Evolutionary conservation across 495 filamentous ascomycete genomes (phyloP).

Genomic region (Penicillium chermesinum): DNA sequence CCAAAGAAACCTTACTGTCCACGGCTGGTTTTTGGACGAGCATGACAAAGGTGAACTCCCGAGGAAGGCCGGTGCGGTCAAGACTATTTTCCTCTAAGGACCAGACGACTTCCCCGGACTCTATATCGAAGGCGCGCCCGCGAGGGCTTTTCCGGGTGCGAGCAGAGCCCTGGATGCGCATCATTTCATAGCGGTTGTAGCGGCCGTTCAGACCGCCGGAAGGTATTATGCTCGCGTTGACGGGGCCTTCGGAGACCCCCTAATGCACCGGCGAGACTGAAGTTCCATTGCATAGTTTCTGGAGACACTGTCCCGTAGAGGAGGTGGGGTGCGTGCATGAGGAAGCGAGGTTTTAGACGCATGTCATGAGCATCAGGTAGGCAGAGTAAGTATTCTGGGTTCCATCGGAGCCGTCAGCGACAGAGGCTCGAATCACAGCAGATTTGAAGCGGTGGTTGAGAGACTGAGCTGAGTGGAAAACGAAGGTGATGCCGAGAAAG

Average conservation of each 20-base stretch:
- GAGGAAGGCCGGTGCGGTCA: constrained; percentile 47
- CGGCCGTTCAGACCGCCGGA: constrained; percentile 33
- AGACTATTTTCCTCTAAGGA: constrained; percentile 48
- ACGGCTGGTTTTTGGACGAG: constrained; percentile 38
- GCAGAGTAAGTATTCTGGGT: too few species aligned
- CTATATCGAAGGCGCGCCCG: constrained; percentile 33
- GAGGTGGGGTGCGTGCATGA: constrained; percentile 50
- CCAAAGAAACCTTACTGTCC: constrained; percentile 25
- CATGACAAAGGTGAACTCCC: constrained; percentile 53
- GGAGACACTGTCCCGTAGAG: constrained; percentile 50
- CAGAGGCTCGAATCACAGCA: constrained; percentile 38
- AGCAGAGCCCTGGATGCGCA: constrained; percentile 49
- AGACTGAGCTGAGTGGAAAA: constrained; percentile 43
- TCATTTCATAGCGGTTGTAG: constrained; percentile 48
- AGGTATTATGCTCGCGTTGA: constrained; percentile 42
- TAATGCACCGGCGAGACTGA: constrained; percentile 45
- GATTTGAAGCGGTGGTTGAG: constrained; percentile 44
- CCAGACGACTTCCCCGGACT: constrained; percentile 47
- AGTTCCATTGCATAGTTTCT: constrained; percentile 49
- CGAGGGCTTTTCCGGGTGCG: constrained; percentile 34
- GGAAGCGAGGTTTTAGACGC: constrained; percentile 37
- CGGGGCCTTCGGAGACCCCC: constrained; percentile 41
- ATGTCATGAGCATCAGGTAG: constrained; percentile 9
- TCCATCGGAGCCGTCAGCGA: constrained; percentile 21
- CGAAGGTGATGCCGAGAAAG: constrained; percentile 48